Percentiles rank a stretch among this genome's conserved stretches.
Evolutionary conservation across 1,284 basidiomycete species (phyloP).

Genomic region (Quambalaria eucalypti): DNA sequence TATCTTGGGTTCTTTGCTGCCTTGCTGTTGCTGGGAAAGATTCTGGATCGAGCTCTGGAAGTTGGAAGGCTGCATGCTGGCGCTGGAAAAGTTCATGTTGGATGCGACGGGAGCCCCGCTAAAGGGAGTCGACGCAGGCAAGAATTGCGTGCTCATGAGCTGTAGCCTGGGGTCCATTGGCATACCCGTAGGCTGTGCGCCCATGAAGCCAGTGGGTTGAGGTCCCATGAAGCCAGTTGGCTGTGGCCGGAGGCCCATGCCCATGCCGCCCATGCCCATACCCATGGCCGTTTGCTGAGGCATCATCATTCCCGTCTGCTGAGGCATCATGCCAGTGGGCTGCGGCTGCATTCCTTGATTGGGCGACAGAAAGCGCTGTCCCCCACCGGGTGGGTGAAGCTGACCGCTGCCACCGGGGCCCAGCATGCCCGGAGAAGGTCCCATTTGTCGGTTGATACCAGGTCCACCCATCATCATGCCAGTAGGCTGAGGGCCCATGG

Average conservation of each 20-base stretch:
- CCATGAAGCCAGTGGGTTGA: conserved; percentile 38
- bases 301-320: conserved; percentile 41
- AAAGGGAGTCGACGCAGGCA: conserved; percentile 43
- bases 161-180: conserved; percentile 43
- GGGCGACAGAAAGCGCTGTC: conserved; percentile 3
- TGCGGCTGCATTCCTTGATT: conserved; percentile 15
- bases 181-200: conserved; percentile 44
- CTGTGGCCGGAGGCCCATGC: conserved; percentile 18
- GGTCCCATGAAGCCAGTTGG: conserved; percentile 30
- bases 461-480: conserved; percentile 8
- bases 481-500: conserved; percentile 16
- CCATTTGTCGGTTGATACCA: neutral
- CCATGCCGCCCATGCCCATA: conserved; percentile 1
- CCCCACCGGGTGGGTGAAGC: neutral
- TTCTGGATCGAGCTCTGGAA: conserved; percentile 42
- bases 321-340: conserved; percentile 36
- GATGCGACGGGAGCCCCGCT: conserved; percentile 35
- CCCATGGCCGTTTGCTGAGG: neutral
- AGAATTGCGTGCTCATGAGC: conserved; percentile 45
- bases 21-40: conserved; percentile 57
- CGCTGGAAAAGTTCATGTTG: conserved; percentile 44
- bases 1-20: conserved; percentile 64
- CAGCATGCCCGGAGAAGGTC: neutral
- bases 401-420: conserved; percentile 3
- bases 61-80: conserved; percentile 41